These are phyloP conservation scores for Paecilomyces variotii DNA, from an alignment of 2,329 filamentous ascomycete genomes.

Conservation along the genomic window DNA sequence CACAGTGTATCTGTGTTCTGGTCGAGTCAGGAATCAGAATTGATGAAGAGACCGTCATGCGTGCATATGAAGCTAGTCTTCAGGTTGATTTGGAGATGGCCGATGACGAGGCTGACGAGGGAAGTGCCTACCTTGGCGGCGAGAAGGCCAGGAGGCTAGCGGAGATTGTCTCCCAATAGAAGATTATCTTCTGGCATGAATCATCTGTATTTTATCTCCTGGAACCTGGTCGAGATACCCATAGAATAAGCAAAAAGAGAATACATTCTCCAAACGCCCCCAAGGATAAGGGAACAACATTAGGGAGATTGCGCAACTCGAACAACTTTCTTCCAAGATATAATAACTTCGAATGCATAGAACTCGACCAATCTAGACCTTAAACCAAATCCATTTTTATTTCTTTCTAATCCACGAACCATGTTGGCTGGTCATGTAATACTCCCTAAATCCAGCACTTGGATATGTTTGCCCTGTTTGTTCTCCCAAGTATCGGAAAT, in stretches of 20 bases:
- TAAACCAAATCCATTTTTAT: neutral
- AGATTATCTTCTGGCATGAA: neutral
- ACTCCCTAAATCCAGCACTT: neutral
- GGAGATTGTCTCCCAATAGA: constrained; percentile 16
- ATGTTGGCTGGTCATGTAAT: neutral
- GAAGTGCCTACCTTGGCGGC: constrained; percentile 36
- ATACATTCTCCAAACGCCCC: neutral
- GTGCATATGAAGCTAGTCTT: constrained; percentile 72
- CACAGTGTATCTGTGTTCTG: constrained; percentile 72
- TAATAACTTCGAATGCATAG: no score
- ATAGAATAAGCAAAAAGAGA: neutral
- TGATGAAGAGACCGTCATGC: constrained; percentile 81
- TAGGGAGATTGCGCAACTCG: no score
- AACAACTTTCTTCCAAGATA: no score
- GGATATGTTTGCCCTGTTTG: neutral
- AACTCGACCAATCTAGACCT: neutral
- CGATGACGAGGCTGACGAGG: constrained; percentile 31
- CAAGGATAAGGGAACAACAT: no score
- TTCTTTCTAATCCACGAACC: neutral
- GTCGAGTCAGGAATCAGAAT: constrained; percentile 76
- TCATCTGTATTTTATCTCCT: neutral
- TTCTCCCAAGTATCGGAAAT: neutral
- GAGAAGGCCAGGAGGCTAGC: constrained; percentile 31
- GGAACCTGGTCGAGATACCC: neutral
- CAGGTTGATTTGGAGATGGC: constrained; percentile 50